Conservation (phyloP, 2,329 filamentous ascomycete genomes). For the Juglanconis juglandina region DNA sequence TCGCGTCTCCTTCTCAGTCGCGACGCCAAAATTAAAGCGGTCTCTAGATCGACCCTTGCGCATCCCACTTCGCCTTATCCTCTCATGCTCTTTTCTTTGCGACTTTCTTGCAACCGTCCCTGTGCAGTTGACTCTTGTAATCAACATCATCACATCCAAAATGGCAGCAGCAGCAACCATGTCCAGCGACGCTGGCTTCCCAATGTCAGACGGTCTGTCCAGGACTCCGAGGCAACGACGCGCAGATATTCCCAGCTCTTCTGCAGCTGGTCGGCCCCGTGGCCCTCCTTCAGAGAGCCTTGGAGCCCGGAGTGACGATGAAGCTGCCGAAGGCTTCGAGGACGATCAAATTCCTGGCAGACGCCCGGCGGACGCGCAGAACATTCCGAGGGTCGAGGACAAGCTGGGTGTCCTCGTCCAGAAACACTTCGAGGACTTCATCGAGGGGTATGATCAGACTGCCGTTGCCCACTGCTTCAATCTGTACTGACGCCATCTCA, state of each 20-base stretch:
- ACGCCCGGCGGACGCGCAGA: conserved; percentile 44
- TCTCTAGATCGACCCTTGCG: background rate
- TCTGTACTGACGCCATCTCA: conserved; percentile 1
- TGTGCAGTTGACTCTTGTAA: background rate
- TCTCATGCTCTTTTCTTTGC: background rate
- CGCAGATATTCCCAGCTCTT: conserved; percentile 48
- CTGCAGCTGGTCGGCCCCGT: conserved; percentile 44
- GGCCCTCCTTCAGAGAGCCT: conserved; percentile 62
- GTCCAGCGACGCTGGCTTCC: conserved; percentile 53
- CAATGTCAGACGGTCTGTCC: conserved; percentile 55
- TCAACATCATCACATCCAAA: background rate
- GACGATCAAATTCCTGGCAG: conserved; percentile 60
- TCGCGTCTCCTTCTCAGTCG: conserved; percentile 2
- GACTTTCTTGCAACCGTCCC: background rate
- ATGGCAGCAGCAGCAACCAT: conserved; percentile 41
- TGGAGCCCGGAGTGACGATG: conserved; percentile 59
- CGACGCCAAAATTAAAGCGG: background rate
- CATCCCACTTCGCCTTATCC: conserved; percentile 5
- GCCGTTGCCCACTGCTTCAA: background rate
- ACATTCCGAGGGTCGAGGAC: conserved; percentile 71
- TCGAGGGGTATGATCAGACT: conserved; percentile 60
- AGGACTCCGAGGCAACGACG: conserved; percentile 43
- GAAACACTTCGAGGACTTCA: conserved; percentile 73
- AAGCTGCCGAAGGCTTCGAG: conserved; percentile 55
- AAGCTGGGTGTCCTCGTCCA: conserved; percentile 71